Evolutionary conservation across 768 basidiomycete species (phyloP).

Genomic region (Collybiopsis luxurians): DNA sequence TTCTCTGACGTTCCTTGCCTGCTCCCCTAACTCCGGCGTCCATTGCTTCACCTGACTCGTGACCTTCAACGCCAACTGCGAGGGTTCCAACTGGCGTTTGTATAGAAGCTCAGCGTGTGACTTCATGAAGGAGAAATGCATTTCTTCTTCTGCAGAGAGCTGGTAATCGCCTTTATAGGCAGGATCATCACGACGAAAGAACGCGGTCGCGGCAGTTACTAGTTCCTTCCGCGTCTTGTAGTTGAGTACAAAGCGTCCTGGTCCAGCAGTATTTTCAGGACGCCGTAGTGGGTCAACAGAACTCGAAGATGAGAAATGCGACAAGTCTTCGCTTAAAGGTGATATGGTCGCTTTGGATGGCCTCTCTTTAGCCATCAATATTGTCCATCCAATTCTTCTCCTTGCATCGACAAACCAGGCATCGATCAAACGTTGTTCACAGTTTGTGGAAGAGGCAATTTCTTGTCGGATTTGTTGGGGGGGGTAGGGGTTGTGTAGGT

Average conservation of each 20-base stretch:
- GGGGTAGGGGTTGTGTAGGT: slow-evolving; percentile 32
- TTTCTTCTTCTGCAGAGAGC: background rate
- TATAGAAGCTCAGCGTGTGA: background rate
- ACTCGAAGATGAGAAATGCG: too few relatives aligned
- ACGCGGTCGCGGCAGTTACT: background rate
- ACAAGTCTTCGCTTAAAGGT: too few relatives aligned
- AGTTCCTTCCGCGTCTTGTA: background rate
- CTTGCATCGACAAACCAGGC: slow-evolving; percentile 26
- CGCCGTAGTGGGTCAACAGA: too few relatives aligned
- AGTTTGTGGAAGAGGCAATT: slow-evolving; percentile 11
- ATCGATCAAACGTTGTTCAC: slow-evolving; percentile 12
- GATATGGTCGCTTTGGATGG: too few relatives aligned
- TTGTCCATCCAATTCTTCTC: slow-evolving; percentile 31
- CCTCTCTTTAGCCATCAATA: background rate
- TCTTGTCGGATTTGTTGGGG: slow-evolving; percentile 13
- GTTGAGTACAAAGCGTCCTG: background rate
- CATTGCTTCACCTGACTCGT: background rate
- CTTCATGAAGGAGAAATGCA: background rate
- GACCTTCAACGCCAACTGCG: background rate
- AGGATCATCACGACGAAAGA: background rate
- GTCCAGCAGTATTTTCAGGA: too few relatives aligned
- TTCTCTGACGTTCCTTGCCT: background rate
- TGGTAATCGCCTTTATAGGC: background rate
- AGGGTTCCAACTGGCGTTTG: background rate
- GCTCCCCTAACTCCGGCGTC: background rate